phyloP scores from a whole-genome alignment of 2,329 filamentous ascomycete species.

The Botrytis deweyae region DNA sequence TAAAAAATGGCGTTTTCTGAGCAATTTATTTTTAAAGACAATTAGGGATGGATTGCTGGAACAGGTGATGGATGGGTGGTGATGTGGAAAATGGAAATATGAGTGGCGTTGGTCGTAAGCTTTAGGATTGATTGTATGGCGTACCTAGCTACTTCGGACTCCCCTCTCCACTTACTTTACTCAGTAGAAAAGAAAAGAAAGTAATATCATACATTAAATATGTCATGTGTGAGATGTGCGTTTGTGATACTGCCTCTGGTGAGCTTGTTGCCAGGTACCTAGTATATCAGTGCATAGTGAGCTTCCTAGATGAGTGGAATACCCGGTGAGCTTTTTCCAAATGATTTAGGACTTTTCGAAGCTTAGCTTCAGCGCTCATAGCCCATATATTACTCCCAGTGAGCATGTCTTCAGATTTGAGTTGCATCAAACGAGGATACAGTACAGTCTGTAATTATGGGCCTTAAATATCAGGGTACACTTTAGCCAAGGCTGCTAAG shows the following conservation, averaged over 20 bases:
- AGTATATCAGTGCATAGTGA: not conserved
- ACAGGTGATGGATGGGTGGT: not conserved
- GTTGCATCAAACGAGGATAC: not conserved
- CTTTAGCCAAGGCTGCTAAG: constrained; percentile 16
- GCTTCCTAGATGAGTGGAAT: not conserved
- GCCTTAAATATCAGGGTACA: not conserved
- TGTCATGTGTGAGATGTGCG: not conserved
- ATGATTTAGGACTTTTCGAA: not conserved
- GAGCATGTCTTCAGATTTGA: not conserved
- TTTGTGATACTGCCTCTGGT: not conserved
- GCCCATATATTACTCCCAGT: not conserved
- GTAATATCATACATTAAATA: not conserved
- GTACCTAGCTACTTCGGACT: constrained; percentile 13
- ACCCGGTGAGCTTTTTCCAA: not conserved
- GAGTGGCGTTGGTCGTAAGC: constrained; percentile 15
- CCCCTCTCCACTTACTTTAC: constrained; percentile 14
- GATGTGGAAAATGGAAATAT: constrained; percentile 12
- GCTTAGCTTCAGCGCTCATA: not conserved
- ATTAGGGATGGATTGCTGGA: constrained; percentile 6
- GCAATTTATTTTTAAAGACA: not conserved
- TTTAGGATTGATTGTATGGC: constrained; percentile 14
- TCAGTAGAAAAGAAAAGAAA: not conserved
- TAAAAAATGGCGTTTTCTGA: constrained; percentile 13
- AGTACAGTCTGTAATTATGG: no score
- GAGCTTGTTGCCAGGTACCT: not conserved